Evolutionary conservation across 1,284 basidiomycete species (phyloP).

Genomic region (Cryptococcus sp.): DNA sequence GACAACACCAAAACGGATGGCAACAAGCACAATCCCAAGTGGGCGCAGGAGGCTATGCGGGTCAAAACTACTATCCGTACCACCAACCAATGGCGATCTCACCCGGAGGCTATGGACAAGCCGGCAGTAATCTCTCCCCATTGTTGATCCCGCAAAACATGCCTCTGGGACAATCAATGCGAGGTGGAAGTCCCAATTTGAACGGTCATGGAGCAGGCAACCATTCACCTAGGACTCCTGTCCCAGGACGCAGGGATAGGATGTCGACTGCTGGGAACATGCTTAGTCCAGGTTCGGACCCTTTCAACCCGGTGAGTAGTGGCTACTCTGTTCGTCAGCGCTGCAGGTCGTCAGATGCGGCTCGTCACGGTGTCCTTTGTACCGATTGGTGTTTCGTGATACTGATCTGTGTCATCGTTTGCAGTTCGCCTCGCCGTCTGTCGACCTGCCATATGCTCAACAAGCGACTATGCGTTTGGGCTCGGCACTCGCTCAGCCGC

Average conservation of each 20-base stretch:
- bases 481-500: slow-evolving; percentile 29
- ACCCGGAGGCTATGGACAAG: slow-evolving; percentile 1
- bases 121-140: slow-evolving; percentile 31
- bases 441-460: slow-evolving; percentile 44
- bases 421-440: slow-evolving; percentile 44
- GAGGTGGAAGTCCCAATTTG: slow-evolving; percentile 23
- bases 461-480: slow-evolving; percentile 32
- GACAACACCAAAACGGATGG: slow-evolving; percentile 4
- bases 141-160: slow-evolving; percentile 47
- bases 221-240: slow-evolving; percentile 39
- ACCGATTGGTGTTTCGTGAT: neutral
- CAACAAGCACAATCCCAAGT: slow-evolving; percentile 11
- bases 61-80: slow-evolving; percentile 6
- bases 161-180: slow-evolving; percentile 42
- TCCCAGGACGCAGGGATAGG: slow-evolving; percentile 33
- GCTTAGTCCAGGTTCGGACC: slow-evolving; percentile 53
- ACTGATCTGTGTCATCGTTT: slow-evolving; percentile 6
- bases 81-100: slow-evolving; percentile 7
- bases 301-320: slow-evolving; percentile 52
- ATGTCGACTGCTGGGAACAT: slow-evolving; percentile 46
- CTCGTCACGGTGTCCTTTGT: neutral
- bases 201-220: slow-evolving; percentile 9
- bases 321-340: neutral
- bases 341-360: no score
- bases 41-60: neutral